Evolutionary conservation across 2,329 filamentous ascomycete species (phyloP).

Genomic region (Paraphaeosphaeria minitans): DNA sequence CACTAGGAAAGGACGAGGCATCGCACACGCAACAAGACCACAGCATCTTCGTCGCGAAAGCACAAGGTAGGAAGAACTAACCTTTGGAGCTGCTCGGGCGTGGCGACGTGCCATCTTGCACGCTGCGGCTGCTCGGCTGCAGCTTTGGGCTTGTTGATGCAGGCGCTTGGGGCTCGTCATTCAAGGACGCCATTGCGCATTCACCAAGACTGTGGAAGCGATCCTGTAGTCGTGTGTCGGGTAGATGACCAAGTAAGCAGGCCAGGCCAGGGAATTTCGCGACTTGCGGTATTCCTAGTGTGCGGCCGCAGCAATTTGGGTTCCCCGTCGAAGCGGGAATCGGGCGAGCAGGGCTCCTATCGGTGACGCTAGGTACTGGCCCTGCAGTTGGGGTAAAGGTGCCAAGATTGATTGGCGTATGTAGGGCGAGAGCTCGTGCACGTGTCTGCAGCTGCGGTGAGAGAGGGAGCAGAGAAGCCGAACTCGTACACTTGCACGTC

Average conservation of each 20-base stretch:
- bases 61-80: slow-evolving; percentile 28
- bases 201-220: not conserved
- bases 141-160: slow-evolving; percentile 27
- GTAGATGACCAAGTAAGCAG: slow-evolving; percentile 4
- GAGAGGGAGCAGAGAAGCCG: slow-evolving; percentile 13
- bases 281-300: slow-evolving; percentile 20
- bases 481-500: not conserved
- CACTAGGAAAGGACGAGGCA: not conserved
- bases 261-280: slow-evolving; percentile 4
- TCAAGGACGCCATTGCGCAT: slow-evolving; percentile 28
- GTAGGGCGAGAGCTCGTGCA: not conserved
- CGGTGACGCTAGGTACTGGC: slow-evolving; percentile 21
- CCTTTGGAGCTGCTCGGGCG: slow-evolving; percentile 34
- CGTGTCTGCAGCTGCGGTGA: slow-evolving; percentile 6
- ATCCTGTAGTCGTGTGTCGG: not conserved
- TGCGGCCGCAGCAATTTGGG: slow-evolving; percentile 10
- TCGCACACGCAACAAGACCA: not conserved
- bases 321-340: slow-evolving; percentile 4
- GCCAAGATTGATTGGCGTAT: slow-evolving; percentile 35
- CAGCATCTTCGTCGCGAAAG: not conserved
- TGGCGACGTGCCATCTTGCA: slow-evolving; percentile 36
- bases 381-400: slow-evolving; percentile 29
- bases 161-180: slow-evolving; percentile 28
- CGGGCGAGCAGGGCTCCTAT: slow-evolving; percentile 19
- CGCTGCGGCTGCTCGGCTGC: slow-evolving; percentile 22